Base-by-base conservation (phyloP, 2,329 filamentous ascomycete genomes). In the Trichophyton mentagrophytes region DNA sequence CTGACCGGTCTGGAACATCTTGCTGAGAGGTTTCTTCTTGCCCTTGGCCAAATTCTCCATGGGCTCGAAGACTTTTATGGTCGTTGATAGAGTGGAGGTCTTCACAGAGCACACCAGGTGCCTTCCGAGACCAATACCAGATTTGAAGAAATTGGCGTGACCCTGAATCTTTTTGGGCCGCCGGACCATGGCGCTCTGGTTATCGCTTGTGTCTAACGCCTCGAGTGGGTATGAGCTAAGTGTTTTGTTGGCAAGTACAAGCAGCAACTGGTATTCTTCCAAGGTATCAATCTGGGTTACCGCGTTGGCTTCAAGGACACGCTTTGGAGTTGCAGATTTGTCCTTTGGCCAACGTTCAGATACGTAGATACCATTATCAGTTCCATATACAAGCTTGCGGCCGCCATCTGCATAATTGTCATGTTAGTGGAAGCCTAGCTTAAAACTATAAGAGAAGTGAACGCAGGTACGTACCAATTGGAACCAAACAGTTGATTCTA, bases 21-120 rank as follows among this genome's bases (percentile, higher is more conserved):
- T 96, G 66, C 89, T 87, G 63, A 99, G 86, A 17, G 93, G 92
- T 72, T 96, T 95, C 78, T 95, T 96, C 79, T 93, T 95, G 62
- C 89, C 89, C 77, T 91, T 93, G 60, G 88, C 87, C 80, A 95
- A 87, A 64, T 90, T 88, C 71, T 97, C 93, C 76, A 95, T 96
- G 0, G 93, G 93, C 76, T 99, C 92, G 74, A 90, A 97, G n/a
- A 97, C 93, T 76, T 97, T 97, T 79, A 99, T 96, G 1, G 92
- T 97, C 13, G 90, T 95, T 59, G 90, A 96, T 36, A 97, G 79
- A 2, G 91, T 89, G 17, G 88, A 92, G 46, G 90, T 95, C 78
- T 96, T 97, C 69, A 97, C 93, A 67, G 90, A 95, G 76, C 92
- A 97, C 33, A 99, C 93, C 60, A 99, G 80, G 71, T 97, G 93